These are phyloP conservation scores for Neocucurbitaria cava DNA, from an alignment of 2,329 filamentous ascomycete genomes.

Conservation along the genomic window DNA sequence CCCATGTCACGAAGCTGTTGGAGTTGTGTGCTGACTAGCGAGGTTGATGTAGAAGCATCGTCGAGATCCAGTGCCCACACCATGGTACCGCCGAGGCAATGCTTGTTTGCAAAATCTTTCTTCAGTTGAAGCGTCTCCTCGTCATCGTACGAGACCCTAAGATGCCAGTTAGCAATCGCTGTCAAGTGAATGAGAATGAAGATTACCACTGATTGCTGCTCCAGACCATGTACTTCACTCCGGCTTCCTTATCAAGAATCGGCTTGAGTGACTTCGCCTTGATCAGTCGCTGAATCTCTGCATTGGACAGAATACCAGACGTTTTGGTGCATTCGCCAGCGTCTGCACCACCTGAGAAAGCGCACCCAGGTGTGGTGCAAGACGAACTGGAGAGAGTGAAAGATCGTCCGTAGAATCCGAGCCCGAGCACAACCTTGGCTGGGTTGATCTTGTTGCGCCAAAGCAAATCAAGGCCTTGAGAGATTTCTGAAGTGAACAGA, in stretches of 20 bases:
- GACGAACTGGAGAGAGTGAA: slow-evolving; percentile 28
- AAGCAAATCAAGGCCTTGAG: slow-evolving; percentile 50
- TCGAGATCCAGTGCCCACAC: slow-evolving; percentile 9
- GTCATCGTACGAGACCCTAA: slow-evolving; percentile 37
- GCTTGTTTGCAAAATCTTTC: slow-evolving; percentile 51
- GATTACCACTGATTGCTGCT: slow-evolving; percentile 35
- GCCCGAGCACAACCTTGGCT: slow-evolving; percentile 51
- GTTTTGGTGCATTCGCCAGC: background rate
- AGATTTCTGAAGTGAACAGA: no score
- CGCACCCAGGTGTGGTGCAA: slow-evolving; percentile 13
- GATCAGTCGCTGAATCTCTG: slow-evolving; percentile 6
- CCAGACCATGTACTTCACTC: slow-evolving; percentile 23
- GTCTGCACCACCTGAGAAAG: slow-evolving; percentile 1
- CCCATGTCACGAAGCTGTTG: no score
- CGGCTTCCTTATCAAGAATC: slow-evolving; percentile 1
- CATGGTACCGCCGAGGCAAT: slow-evolving; percentile 5
- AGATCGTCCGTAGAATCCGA: slow-evolving; percentile 48
- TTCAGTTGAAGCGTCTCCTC: slow-evolving; percentile 53
- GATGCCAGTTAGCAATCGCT: no score
- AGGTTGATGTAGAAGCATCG: no score
- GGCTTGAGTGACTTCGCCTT: background rate
- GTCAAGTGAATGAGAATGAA: no score
- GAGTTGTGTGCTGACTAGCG: no score
- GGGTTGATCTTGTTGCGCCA: slow-evolving; percentile 55
- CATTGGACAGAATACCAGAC: slow-evolving; percentile 1